Percentiles rank a stretch among this genome's conserved stretches.
These are phyloP conservation scores for Populus alba DNA, from an alignment of 345 rosid species.

Conservation along the genomic window DNA sequence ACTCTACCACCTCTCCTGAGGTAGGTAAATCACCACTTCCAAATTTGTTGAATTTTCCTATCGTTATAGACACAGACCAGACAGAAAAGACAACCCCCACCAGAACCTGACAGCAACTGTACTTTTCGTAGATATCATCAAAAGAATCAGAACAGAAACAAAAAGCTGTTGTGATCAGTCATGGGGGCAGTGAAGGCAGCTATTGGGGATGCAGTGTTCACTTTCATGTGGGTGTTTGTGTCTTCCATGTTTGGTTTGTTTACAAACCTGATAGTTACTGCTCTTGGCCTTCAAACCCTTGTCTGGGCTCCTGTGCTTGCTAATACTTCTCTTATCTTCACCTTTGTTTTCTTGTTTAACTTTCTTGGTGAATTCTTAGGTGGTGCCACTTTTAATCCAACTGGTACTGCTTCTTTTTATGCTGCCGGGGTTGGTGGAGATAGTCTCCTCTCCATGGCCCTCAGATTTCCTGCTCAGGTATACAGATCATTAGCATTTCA, in stretches of 20 bases:
- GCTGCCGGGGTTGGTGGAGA: constrained; percentile 78
- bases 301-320: constrained; percentile 52
- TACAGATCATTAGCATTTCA: background rate
- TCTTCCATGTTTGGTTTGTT: constrained; percentile 62
- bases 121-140: background rate
- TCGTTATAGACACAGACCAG: background rate
- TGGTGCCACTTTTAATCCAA: constrained; percentile 94
- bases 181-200: constrained; percentile 73
- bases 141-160: background rate
- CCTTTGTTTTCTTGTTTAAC: constrained; percentile 56
- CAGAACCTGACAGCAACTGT: background rate
- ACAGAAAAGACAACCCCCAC: background rate
- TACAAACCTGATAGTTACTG: constrained; percentile 47
- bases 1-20: background rate
- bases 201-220: constrained; percentile 56
- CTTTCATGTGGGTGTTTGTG: constrained; percentile 70
- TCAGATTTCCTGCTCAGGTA: constrained; percentile 74
- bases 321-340: constrained; percentile 53
- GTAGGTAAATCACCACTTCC: background rate
- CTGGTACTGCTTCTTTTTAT: constrained; percentile 76
- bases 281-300: constrained; percentile 45
- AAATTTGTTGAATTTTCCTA: background rate
- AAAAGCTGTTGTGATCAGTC: background rate
- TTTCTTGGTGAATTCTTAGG: constrained; percentile 59
- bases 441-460: constrained; percentile 74